Evolutionary conservation across 106 monocot species (phyloP), one percentile per base, ranked within the genome.

Genomic region (Dendrobium nobile): DNA sequence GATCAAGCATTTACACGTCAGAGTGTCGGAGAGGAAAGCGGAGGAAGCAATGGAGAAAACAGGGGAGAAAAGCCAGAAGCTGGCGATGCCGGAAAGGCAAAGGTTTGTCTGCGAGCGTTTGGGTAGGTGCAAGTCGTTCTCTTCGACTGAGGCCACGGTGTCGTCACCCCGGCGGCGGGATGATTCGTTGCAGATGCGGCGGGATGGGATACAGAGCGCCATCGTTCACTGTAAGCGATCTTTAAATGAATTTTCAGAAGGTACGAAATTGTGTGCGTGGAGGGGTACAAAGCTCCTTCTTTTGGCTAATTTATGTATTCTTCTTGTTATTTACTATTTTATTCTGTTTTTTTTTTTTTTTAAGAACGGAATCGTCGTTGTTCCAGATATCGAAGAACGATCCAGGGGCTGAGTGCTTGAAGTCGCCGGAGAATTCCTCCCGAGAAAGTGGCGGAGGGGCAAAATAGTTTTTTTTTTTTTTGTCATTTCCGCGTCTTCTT

Each of bases 201-300:
- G 92, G 79, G 96, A 97, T 77, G 96, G 96, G 40, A 97, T 97
- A 41, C 88, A 90, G 80, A 88, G 96, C 81, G 96, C 96, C 79
- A 97, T 97, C 27, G 92, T 90, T 0, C 96, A 97, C 80, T 97
- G 96, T 86, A 97, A 97, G 72, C 86, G 87, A 8, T 97, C 96
- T 3, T 84, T 92, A 8, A 33, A 16, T 31, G 72, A 6, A 73
- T 72, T 84, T 31, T 82, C 80, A 11, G 5, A 42, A 67, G 79
- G 74, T 80, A 90, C 87, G 89, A 77, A 54, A 9, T 54, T 54
- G 9, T 10, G 54, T 33, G 28, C 0, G 9, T 22, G 15, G 8
- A 27, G 4, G 7, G 4, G 41, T 0, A 26, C 41, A 43, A 4
- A 2, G 5, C 19, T 26, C 15, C 15, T 54, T 9, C 17, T 54